These are phyloP conservation scores for Penicillium sp. DNA, from an alignment of 2,329 filamentous ascomycete species.

Conservation along the genomic window DNA sequence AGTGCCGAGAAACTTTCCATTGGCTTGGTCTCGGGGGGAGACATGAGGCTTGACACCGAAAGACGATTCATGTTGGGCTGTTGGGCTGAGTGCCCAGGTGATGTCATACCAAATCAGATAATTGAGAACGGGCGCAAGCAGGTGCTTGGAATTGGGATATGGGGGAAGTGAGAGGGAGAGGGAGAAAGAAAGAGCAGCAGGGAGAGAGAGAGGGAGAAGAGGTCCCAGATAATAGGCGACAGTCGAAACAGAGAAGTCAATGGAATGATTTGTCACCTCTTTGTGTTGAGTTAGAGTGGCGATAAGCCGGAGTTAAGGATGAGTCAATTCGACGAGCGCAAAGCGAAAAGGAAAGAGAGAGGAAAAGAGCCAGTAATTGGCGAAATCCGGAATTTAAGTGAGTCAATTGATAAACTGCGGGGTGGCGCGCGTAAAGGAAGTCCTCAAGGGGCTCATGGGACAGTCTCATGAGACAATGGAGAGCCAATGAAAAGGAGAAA, in stretches of 20 bases:
- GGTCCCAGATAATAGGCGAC: background rate
- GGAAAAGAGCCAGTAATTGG: background rate
- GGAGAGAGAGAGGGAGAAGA: background rate
- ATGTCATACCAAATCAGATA: conserved; percentile 28
- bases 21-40: conserved; percentile 51
- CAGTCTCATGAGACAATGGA: background rate
- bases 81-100: conserved; percentile 23
- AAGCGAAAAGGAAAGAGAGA: background rate
- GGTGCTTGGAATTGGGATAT: background rate
- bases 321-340: conserved; percentile 9
- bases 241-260: conserved; percentile 19
- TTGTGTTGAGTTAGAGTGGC: conserved; percentile 15
- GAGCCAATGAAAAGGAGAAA: background rate
- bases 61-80: conserved; percentile 42
- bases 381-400: background rate
- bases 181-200: background rate
- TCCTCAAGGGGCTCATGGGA: conserved; percentile 8
- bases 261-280: conserved; percentile 27
- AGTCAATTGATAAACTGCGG: conserved; percentile 18
- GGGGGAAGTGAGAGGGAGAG: background rate
- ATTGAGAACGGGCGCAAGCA: background rate
- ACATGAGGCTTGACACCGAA: conserved; percentile 48
- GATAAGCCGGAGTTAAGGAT: conserved; percentile 23
- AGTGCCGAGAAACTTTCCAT: conserved; percentile 49
- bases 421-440: conserved; percentile 9